These are phyloP conservation scores for Dryas octopetala DNA, from an alignment of 306 rosid species.

Conservation along the genomic window DNA sequence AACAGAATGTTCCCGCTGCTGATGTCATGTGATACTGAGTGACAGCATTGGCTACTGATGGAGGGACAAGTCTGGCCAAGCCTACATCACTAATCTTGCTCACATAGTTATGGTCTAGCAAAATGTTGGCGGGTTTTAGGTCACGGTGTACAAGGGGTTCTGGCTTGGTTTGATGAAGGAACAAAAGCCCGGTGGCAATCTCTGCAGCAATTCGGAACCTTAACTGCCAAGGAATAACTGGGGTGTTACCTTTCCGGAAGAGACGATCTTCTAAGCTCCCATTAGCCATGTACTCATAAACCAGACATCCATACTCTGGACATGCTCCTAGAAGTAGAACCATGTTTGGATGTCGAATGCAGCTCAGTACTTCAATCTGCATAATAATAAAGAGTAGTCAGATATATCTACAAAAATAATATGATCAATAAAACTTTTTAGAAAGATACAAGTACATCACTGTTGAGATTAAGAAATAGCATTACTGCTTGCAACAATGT, in stretches of 20 bases:
- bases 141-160: constrained; percentile 95
- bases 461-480: background rate
- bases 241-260: constrained; percentile 45
- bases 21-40: constrained; percentile 87
- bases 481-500: no score
- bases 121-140: constrained; percentile 78
- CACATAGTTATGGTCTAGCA: constrained; percentile 79
- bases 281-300: constrained; percentile 78
- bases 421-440: background rate
- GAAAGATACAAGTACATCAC: background rate
- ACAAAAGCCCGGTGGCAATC: constrained; percentile 77
- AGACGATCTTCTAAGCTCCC: constrained; percentile 94
- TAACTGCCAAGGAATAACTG: constrained; percentile 72
- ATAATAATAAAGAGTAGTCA: constrained; percentile 1
- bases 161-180: constrained; percentile 79
- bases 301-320: constrained; percentile 77
- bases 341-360: constrained; percentile 92
- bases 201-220: constrained; percentile 82
- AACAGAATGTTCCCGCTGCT: constrained; percentile 90
- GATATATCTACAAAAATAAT: background rate
- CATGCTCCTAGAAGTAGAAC: constrained; percentile 93
- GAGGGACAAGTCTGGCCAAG: constrained; percentile 85
- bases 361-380: constrained; percentile 73
- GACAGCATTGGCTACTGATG: constrained; percentile 61
- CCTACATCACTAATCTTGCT: constrained; percentile 96